Evolutionary conservation across 495 filamentous ascomycete species (phyloP).

Genomic region (Pseudevernia furfuracea): DNA sequence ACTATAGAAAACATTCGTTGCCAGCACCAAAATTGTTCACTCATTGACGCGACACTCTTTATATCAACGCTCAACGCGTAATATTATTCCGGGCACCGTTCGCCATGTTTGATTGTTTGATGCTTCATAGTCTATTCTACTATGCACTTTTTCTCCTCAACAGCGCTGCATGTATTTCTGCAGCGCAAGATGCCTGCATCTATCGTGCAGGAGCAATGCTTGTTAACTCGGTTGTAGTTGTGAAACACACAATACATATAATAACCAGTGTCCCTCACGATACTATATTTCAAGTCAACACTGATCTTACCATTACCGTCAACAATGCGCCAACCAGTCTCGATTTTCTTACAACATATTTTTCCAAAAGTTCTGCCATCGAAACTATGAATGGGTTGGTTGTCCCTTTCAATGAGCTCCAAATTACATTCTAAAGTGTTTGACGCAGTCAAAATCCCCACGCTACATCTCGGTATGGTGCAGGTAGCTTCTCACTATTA

Average conservation of each 20-base stretch:
- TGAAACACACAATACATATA: slow-evolving; percentile 14
- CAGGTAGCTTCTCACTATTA: background rate
- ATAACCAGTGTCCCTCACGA: slow-evolving; percentile 9
- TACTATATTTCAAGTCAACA: slow-evolving; percentile 9
- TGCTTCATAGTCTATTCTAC: background rate
- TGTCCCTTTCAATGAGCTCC: background rate
- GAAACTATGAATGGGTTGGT: slow-evolving; percentile 6
- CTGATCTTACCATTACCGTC: slow-evolving; percentile 16
- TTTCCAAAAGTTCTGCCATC: slow-evolving; percentile 3
- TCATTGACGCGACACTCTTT: slow-evolving; percentile 1
- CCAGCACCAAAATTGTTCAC: background rate
- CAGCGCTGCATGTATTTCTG: background rate
- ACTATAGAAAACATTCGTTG: background rate
- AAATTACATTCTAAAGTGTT: background rate
- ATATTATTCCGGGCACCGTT: background rate
- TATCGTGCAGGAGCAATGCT: background rate
- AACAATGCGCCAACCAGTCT: slow-evolving; percentile 16
- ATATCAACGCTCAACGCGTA: background rate
- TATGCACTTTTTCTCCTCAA: background rate
- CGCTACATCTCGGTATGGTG: background rate
- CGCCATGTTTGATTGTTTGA: background rate
- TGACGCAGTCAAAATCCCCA: background rate
- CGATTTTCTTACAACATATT: slow-evolving; percentile 15
- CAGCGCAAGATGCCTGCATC: slow-evolving; percentile 11
- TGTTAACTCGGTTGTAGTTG: slow-evolving; percentile 9